These are phyloP conservation scores for Nothophoma quercina DNA, from an alignment of 2,329 filamentous ascomycete species.

Conservation along the genomic window DNA sequence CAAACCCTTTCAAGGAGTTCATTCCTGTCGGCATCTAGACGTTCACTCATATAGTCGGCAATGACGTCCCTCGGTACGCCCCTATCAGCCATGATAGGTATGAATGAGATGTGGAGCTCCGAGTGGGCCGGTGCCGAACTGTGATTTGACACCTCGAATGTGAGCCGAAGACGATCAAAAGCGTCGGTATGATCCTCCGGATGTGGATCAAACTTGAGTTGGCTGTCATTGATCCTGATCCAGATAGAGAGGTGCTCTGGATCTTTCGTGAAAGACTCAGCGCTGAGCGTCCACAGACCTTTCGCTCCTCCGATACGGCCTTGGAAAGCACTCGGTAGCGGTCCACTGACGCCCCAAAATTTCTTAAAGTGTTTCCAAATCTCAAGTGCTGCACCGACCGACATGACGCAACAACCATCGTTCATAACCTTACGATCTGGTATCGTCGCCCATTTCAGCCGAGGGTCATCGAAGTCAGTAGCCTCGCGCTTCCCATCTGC, in stretches of 20 bases:
- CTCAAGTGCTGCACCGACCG: conserved; percentile 62
- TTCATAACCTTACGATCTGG: conserved; percentile 50
- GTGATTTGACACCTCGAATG: conserved; percentile 68
- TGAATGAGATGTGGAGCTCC: conserved; percentile 70
- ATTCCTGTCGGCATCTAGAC: conserved; percentile 62
- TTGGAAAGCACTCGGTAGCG: conserved; percentile 72
- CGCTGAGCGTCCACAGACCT: conserved; percentile 75
- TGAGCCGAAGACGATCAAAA: conserved; percentile 61
- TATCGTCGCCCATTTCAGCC: conserved; percentile 30
- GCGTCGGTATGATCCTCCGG: conserved; percentile 57
- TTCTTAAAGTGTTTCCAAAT: conserved; percentile 63
- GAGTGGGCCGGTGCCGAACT: conserved; percentile 60
- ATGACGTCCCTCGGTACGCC: conserved; percentile 59
- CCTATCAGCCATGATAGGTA: conserved; percentile 71
- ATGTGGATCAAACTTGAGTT: conserved; percentile 68
- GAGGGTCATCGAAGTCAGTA: conserved; percentile 46
- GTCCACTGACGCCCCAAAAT: conserved; percentile 65
- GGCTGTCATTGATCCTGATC: conserved; percentile 72
- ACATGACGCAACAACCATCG: conserved; percentile 70
- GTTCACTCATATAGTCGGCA: conserved; percentile 57
- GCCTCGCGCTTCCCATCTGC: conserved; percentile 48
- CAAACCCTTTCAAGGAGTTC: conserved; percentile 61
- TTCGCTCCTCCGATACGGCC: conserved; percentile 76
- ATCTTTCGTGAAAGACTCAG: conserved; percentile 53
- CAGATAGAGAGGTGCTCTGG: conserved; percentile 57